Evolutionary conservation across 176 grass and related monocot genomes (phyloP).

Genomic region (Urochloa ruziziensis): DNA sequence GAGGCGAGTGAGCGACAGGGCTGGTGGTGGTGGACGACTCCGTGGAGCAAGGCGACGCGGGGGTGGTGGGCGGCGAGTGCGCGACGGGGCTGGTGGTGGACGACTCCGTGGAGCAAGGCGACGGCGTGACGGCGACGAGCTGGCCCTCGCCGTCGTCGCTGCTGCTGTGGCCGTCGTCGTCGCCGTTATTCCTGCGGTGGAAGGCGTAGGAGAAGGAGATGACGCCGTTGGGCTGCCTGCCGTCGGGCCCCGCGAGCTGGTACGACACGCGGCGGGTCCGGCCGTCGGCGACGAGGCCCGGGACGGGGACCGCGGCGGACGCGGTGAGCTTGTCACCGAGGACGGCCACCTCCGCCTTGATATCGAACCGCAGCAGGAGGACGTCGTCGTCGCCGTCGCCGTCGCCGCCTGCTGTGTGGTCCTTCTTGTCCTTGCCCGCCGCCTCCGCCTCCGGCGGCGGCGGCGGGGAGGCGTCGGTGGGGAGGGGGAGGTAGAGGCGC

Average conservation of each 20-base stretch:
- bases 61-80: background rate
- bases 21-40: no score
- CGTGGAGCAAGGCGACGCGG: background rate
- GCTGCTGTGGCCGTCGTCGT: background rate
- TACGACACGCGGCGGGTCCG: conserved; percentile 41
- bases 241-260: conserved; percentile 37
- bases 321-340: conserved; percentile 51
- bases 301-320: conserved; percentile 43
- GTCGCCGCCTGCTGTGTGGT: no score
- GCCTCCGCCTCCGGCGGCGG: background rate
- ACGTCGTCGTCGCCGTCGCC: background rate
- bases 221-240: conserved; percentile 47
- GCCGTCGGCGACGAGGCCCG: conserved; percentile 47
- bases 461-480: background rate
- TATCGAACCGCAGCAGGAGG: conserved; percentile 48
- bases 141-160: background rate
- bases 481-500: conserved; percentile 35
- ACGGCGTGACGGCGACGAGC: background rate
- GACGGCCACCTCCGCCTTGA: conserved; percentile 54
- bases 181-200: background rate
- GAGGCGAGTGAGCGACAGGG: no score
- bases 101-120: background rate
- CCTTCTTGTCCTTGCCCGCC: background rate
- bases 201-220: conserved; percentile 59
- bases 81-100: background rate